These are phyloP conservation scores for Mycena polygramma DNA, from an alignment of 768 basidiomycete species.

Conservation along the genomic window DNA sequence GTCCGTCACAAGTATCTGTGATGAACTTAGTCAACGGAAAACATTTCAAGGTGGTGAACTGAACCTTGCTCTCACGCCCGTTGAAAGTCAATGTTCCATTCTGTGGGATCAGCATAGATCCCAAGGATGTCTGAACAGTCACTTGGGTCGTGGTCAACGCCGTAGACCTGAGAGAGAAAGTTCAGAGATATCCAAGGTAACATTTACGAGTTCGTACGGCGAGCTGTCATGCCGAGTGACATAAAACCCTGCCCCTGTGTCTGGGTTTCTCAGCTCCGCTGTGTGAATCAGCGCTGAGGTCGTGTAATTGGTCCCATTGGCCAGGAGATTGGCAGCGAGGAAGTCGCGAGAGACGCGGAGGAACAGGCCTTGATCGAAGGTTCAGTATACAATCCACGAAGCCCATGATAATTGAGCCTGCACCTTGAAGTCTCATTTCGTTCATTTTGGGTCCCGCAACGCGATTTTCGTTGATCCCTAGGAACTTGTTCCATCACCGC, in stretches of 20 bases:
- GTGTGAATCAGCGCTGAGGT: constrained; percentile 58
- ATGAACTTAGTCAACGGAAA: not conserved
- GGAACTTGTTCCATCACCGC: not conserved
- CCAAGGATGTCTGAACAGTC: constrained; percentile 58
- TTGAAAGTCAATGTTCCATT: constrained; percentile 55
- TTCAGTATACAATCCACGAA: not conserved
- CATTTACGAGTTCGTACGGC: constrained; percentile 44
- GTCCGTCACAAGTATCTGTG: constrained; percentile 58
- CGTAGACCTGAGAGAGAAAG: constrained; percentile 53
- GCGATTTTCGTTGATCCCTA: constrained; percentile 66
- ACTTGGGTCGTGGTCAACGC: constrained; percentile 58
- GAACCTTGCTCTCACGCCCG: constrained; percentile 60
- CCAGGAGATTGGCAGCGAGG: constrained; percentile 56
- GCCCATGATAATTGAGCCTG: constrained; percentile 2
- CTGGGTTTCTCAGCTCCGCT: constrained; percentile 60
- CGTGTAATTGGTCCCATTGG: constrained; percentile 65
- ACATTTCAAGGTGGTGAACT: not conserved
- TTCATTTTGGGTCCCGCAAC: constrained; percentile 64
- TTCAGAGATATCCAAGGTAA: not conserved
- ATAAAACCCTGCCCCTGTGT: constrained; percentile 62
- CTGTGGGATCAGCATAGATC: constrained; percentile 54
- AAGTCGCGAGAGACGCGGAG: constrained; percentile 65
- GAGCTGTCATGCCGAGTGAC: constrained; percentile 61
- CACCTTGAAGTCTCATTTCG: constrained; percentile 67
- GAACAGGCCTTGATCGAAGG: constrained; percentile 56